Conservation (phyloP, 305 asterid species). For the Fraxinus greggii region DNA sequence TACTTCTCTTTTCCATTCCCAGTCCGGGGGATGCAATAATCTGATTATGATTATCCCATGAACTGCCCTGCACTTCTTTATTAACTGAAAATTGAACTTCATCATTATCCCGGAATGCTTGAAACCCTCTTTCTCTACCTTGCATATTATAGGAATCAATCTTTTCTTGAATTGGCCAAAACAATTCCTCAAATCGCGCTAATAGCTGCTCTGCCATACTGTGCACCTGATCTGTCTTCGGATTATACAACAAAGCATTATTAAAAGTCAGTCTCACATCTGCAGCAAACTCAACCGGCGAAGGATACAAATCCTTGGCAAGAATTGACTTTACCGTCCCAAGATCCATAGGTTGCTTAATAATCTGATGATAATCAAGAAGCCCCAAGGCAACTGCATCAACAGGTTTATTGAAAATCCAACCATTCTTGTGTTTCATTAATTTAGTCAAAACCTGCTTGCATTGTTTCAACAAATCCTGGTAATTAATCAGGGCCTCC, state of each 20-base stretch:
- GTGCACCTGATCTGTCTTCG: constrained; percentile 66
- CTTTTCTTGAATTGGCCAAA: constrained; percentile 61
- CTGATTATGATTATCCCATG: constrained; percentile 56
- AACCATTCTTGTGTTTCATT: constrained; percentile 56
- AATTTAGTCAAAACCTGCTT: constrained; percentile 59
- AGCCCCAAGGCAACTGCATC: constrained; percentile 68
- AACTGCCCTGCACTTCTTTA: constrained; percentile 57
- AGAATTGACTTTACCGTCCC: constrained; percentile 79
- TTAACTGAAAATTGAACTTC: background rate
- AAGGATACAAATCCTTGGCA: constrained; percentile 42
- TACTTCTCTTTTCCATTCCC: constrained; percentile 37
- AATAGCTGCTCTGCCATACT: constrained; percentile 63
- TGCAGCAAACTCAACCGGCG: constrained; percentile 71
- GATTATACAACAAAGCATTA: constrained; percentile 87
- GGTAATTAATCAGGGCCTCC: constrained; percentile 32
- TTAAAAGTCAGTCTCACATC: constrained; percentile 80
- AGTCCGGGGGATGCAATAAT: constrained; percentile 39
- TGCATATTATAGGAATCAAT: constrained; percentile 23
- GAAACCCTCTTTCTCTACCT: constrained; percentile 30
- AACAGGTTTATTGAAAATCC: constrained; percentile 66
- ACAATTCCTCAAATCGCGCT: constrained; percentile 67
- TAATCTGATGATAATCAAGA: constrained; percentile 83
- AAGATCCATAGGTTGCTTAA: constrained; percentile 90
- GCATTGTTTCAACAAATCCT: constrained; percentile 65
- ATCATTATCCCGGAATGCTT: constrained; percentile 19